Percentiles rank a stretch among this genome's conserved stretches.
phyloP scores from a whole-genome alignment of 139 green algal genomes.

The Chlamydomonas asymmetrica region DNA sequence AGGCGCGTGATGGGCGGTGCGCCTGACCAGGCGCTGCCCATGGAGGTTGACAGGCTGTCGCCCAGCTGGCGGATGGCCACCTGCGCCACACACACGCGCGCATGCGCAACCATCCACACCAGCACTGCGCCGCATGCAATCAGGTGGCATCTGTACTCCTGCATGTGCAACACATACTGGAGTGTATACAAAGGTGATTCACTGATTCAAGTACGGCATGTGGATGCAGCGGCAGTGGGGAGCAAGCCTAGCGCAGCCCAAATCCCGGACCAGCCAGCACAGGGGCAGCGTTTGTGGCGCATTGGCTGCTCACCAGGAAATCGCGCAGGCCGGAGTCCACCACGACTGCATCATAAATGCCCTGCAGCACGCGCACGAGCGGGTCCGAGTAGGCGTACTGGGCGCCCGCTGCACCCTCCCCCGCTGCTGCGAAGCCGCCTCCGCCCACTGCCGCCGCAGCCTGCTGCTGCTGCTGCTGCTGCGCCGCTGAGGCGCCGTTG shows the following conservation, averaged over 20 bases:
- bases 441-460: background rate
- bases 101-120: too few species aligned
- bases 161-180: too few species aligned
- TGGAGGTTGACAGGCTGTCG: conserved; percentile 20
- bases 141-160: too few species aligned
- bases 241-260: too few species aligned
- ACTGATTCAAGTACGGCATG: too few species aligned
- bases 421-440: conserved; percentile 5
- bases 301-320: conserved; percentile 25
- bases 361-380: conserved; percentile 15
- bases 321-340: conserved; percentile 25
- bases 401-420: background rate
- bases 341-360: conserved; percentile 20
- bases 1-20: conserved; percentile 17
- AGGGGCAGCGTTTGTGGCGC: too few species aligned
- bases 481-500: background rate
- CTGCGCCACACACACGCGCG: too few species aligned
- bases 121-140: too few species aligned
- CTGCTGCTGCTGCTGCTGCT: background rate
- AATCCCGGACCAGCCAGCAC: too few species aligned
- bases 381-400: conserved; percentile 16
- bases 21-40: conserved; percentile 24
- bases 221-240: too few species aligned
- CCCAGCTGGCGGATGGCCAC: conserved; percentile 32
- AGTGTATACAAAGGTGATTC: too few species aligned